Evolutionary conservation across 768 basidiomycete genomes (phyloP), one percentile per base, ranked within the genome.

Genomic region (Cytidiella melzeri): DNA sequence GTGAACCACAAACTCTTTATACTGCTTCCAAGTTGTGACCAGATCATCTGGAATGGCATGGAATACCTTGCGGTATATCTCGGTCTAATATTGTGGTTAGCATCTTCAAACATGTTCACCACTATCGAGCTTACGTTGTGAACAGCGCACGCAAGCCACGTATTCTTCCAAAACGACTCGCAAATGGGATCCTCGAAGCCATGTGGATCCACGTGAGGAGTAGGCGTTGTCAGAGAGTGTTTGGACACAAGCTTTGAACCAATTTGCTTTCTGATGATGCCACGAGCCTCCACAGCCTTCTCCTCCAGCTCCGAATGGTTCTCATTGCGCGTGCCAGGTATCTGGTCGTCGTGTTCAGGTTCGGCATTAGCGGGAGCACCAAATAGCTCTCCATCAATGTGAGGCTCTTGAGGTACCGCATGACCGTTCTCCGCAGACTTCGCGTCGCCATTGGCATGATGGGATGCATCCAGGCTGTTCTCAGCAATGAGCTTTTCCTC

Each of bases 1-100:
- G 60, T 86, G 75, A 4, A 73, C 65, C 41, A 85, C 69, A 58
- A 89, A 97, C 54, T 94, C 89, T 62, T 84, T 94, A 68, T 85
- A 97, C 61, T 92, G 87, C 60, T 93, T 93, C 95, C 95, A 99
- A 0, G 94, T 95, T 1, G 84, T 85, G 52, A 97, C 80, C 20
- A 83, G 73, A 63, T 99, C 94, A 64, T 98, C 95, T 4, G 96
- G 95, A 47, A 94, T 72, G 28, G 87, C 85, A 58, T 92, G 85
- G 72, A 99, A 99, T 3, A 97, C 92, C 62, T 89, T 94, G 48
- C 93, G 84, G 68, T 80, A 97, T 55, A 97, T 92, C 63, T 95
- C 90, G 53, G 95, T 99, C 92, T 94, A 52, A 10, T n/a, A 3
- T 21, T 45, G 30, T 18, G 40, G 9, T 55, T 30, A 56, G 23